These are phyloP conservation scores for Camillea tinctor DNA, from an alignment of 2,329 filamentous ascomycete species.

Conservation along the genomic window DNA sequence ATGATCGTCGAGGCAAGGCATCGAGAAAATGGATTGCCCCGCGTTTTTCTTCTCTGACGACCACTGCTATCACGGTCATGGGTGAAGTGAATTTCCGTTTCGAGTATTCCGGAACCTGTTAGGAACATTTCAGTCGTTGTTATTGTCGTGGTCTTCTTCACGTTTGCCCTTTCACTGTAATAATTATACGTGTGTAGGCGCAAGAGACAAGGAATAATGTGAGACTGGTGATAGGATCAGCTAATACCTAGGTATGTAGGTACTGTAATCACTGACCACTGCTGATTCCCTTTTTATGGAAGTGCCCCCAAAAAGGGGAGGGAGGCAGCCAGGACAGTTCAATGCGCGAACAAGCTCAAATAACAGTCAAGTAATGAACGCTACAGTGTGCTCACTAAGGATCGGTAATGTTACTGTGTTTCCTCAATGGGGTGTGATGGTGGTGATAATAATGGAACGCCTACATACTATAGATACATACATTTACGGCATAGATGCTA, in stretches of 20 bases:
- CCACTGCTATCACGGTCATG: not conserved
- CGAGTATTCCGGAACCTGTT: not conserved
- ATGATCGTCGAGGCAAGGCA: not conserved
- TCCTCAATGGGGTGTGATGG: not conserved
- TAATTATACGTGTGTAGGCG: too few relatives aligned
- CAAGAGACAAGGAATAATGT: too few relatives aligned
- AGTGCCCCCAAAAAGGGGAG: not conserved
- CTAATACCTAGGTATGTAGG: too few relatives aligned
- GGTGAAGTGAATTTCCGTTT: not conserved
- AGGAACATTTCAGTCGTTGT: not conserved
- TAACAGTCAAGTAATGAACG: not conserved
- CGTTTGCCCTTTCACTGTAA: too few relatives aligned
- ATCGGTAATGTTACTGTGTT: not conserved
- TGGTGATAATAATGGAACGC: not conserved
- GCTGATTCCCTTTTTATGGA: not conserved
- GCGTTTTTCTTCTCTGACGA: not conserved
- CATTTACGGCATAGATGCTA: too few relatives aligned
- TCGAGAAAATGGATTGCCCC: not conserved
- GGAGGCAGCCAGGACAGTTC: not conserved
- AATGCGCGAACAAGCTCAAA: not conserved
- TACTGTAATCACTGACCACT: not conserved
- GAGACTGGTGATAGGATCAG: too few relatives aligned
- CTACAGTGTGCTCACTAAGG: not conserved
- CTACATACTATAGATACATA: not conserved
- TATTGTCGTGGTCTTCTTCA: not conserved